Conservation (phyloP, 2,329 filamentous ascomycete species). For the Diplodia intermedia region DNA sequence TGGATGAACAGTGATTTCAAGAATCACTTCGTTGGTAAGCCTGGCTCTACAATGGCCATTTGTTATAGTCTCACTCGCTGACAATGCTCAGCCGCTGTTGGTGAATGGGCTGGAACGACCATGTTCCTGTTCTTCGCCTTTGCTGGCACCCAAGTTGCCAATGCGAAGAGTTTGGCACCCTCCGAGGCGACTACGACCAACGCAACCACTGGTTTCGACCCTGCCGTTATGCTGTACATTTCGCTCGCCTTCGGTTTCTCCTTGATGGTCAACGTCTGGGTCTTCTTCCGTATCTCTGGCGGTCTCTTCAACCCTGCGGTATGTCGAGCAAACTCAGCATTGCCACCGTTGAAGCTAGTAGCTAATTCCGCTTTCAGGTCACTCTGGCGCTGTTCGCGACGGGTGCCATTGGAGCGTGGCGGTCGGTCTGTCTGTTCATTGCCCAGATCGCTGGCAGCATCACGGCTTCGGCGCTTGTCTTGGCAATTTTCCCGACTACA, state of each 20-base stretch:
- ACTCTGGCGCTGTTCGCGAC: constrained; percentile 48
- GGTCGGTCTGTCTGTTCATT: constrained; percentile 45
- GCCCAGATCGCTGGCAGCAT: constrained; percentile 41
- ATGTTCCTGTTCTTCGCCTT: constrained; percentile 39
- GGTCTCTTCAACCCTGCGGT: constrained; percentile 52
- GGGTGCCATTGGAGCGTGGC: constrained; percentile 39
- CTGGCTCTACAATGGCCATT: not conserved
- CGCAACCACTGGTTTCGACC: constrained; percentile 54
- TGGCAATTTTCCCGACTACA: constrained; percentile 42
- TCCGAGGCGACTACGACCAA: constrained; percentile 52
- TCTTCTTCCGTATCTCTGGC: constrained; percentile 50
- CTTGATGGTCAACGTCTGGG: constrained; percentile 52
- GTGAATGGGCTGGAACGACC: constrained; percentile 31
- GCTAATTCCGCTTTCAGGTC: constrained; percentile 38
- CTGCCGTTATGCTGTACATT: constrained; percentile 50
- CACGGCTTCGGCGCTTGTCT: constrained; percentile 41
- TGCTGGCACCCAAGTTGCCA: constrained; percentile 55
- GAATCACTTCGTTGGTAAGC: constrained; percentile 38
- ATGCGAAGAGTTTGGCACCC: constrained; percentile 46
- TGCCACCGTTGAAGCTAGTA: constrained; percentile 32
- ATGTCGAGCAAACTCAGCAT: constrained; percentile 43
- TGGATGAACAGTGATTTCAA: constrained; percentile 48
- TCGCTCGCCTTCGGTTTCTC: constrained; percentile 49
- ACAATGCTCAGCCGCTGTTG: constrained; percentile 10
- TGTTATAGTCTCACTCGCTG: not conserved